Evolutionary conservation across 2,329 filamentous ascomycete species (phyloP), one percentile per base, ranked within the genome.

Genomic region (Zopfia rhizophila): DNA sequence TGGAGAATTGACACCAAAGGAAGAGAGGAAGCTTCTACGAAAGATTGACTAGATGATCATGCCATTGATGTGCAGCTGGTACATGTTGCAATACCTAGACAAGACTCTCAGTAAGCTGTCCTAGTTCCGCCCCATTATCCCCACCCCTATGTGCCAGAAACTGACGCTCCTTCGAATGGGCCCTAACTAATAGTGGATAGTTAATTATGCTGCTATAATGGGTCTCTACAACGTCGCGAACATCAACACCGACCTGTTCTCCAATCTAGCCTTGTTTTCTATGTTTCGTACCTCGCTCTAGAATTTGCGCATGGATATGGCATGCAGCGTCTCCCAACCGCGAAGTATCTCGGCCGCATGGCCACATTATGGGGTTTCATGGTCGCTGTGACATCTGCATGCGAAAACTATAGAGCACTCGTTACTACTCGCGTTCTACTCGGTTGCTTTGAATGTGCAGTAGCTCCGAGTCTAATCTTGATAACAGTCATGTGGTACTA

Each of bases 401-500:
- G 61, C 38, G 75, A 77, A 53, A 80, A 76, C 49, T 83, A 78
- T 54, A 74, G 72, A 2, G 75, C 77, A 0, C 66, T 83, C 10
- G 73, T 80, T 4, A 70, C 75, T 6, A 75, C 78, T 2, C 73
- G 81, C 5, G 73, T 81, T 10, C 60, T 84, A 0, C 69, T 83
- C 0, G 81, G 81, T 11, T 74, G 74, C 30, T 82, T 82, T 45
- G 82, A 84, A 58, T 72, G 60, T 8, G 53, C 60, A 7, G 55
- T 65, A n/a, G 56, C 53, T 1, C 84, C 84, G 1, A 78, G 77
- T 0, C 84, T 87, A 48, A 84, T 87, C 75, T 67, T 88, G 2
- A 82, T 87, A 24, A 87, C 84, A 0, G 78, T 78, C 4, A 86
- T 86, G 83, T 88, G 83, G 79, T 83, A 86, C 55, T 86, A 83